Conservation (phyloP, 305 asterid species). For the Solanum aculeatissimum region DNA sequence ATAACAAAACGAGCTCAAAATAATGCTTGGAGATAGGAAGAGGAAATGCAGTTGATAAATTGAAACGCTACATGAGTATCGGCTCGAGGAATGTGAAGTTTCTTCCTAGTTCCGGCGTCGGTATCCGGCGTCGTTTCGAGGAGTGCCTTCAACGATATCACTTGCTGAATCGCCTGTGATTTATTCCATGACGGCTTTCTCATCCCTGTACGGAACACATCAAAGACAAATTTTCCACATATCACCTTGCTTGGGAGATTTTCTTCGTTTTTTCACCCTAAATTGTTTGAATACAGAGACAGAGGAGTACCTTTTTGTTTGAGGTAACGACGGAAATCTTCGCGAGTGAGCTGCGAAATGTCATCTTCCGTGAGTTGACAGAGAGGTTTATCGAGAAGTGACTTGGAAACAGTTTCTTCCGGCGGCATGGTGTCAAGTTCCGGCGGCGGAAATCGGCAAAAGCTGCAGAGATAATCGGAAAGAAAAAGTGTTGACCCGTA, state of each 20-base stretch:
- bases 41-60: background rate
- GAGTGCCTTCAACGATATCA: slow-evolving; percentile 32
- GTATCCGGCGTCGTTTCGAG: slow-evolving; percentile 26
- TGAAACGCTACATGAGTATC: slow-evolving; percentile 23
- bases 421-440: slow-evolving; percentile 38
- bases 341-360: slow-evolving; percentile 98
- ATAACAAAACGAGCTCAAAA: background rate
- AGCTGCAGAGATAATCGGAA: background rate
- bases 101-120: slow-evolving; percentile 13
- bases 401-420: slow-evolving; percentile 42
- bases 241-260: background rate
- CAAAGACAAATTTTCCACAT: background rate
- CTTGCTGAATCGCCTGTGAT: slow-evolving; percentile 57
- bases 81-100: slow-evolving; percentile 14
- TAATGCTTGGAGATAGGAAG: background rate
- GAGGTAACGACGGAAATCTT: slow-evolving; percentile 94
- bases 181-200: slow-evolving; percentile 55
- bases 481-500: background rate
- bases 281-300: background rate
- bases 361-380: slow-evolving; percentile 79
- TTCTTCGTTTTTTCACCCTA: background rate
- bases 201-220: slow-evolving; percentile 29
- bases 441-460: slow-evolving; percentile 12
- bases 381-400: slow-evolving; percentile 84
- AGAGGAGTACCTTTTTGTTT: slow-evolving; percentile 58